phyloP scores from a whole-genome alignment of 2,329 filamentous ascomycete species.

The Trichoderma sp. region DNA sequence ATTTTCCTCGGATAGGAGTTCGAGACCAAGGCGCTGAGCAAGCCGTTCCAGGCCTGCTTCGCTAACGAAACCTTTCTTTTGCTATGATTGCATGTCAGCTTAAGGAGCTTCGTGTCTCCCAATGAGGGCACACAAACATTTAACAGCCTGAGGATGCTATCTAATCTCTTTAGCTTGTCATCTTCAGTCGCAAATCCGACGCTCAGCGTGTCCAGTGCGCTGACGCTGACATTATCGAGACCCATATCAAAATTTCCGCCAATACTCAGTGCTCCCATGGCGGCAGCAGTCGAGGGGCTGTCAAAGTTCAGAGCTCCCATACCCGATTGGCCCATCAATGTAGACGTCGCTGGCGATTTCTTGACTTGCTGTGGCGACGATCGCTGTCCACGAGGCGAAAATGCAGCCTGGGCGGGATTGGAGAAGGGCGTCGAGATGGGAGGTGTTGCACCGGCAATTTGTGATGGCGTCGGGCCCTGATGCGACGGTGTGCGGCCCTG shows the following conservation, averaged over 20 bases:
- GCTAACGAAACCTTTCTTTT: constrained; percentile 62
- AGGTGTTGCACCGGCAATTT: constrained; percentile 56
- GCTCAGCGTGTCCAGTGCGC: constrained; percentile 42
- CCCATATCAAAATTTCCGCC: constrained; percentile 49
- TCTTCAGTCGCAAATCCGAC: constrained; percentile 47
- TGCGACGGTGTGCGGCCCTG: constrained; percentile 45
- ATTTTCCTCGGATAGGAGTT: constrained; percentile 57
- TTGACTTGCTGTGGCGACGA: constrained; percentile 64
- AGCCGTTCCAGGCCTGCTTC: constrained; percentile 72
- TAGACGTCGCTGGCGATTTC: constrained; percentile 57
- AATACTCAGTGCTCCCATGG: constrained; percentile 56
- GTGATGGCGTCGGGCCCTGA: constrained; percentile 33
- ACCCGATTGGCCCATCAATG: constrained; percentile 44
- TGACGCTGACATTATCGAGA: constrained; percentile 50
- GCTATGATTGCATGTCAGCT: constrained; percentile 26
- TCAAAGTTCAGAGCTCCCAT: constrained; percentile 56
- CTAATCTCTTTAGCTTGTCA: constrained; percentile 53
- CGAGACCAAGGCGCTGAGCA: constrained; percentile 63
- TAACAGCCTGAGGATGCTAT: constrained; percentile 48
- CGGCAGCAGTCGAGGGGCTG: constrained; percentile 61
- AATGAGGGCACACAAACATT: constrained; percentile 38
- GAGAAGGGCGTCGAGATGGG: constrained; percentile 67
- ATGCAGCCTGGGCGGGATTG: constrained; percentile 53
- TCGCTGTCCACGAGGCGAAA: constrained; percentile 55
- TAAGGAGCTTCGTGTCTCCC: neutral